These are phyloP conservation scores for Ceratocystis eucalypticola DNA, from an alignment of 2,329 filamentous ascomycete species.

Conservation along the genomic window DNA sequence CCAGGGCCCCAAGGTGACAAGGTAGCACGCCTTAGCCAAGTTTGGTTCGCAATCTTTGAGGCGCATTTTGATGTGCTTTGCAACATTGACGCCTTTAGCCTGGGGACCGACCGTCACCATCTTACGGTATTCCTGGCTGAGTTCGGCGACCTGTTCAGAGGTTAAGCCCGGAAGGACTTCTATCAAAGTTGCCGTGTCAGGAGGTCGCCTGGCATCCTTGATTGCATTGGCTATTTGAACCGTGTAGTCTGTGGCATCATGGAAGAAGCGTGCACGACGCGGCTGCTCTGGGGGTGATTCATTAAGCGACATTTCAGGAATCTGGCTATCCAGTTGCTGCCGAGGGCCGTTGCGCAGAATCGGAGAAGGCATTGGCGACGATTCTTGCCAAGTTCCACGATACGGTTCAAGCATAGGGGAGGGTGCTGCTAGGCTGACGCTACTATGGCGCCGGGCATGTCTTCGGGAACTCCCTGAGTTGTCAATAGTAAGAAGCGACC, in stretches of 20 bases:
- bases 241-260: conserved; percentile 71
- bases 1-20: conserved; percentile 77
- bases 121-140: conserved; percentile 82
- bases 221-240: conserved; percentile 63
- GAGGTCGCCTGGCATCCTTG: conserved; percentile 44
- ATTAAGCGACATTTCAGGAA: conserved; percentile 33
- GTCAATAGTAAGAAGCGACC: conserved; percentile 41
- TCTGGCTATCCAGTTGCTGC: conserved; percentile 17
- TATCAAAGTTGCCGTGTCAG: conserved; percentile 59
- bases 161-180: conserved; percentile 73
- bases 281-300: conserved; percentile 10
- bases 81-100: conserved; percentile 68
- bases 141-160: conserved; percentile 74
- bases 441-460: conserved; percentile 25
- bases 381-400: conserved; percentile 82
- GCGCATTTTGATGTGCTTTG: conserved; percentile 67
- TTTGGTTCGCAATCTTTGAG: conserved; percentile 60
- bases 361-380: conserved; percentile 87
- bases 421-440: conserved; percentile 36
- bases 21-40: conserved; percentile 84
- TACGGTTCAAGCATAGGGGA: conserved; percentile 88
- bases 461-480: conserved; percentile 2
- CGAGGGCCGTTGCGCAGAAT: conserved; percentile 31
- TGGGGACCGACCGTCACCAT: conserved; percentile 65
- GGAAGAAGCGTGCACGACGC: conserved; percentile 66